A percentile compares a stretch with the other conserved stretches of the same genome.
These are phyloP conservation scores for Penicillium parvum DNA, from an alignment of 495 filamentous ascomycete genomes.

Conservation along the genomic window DNA sequence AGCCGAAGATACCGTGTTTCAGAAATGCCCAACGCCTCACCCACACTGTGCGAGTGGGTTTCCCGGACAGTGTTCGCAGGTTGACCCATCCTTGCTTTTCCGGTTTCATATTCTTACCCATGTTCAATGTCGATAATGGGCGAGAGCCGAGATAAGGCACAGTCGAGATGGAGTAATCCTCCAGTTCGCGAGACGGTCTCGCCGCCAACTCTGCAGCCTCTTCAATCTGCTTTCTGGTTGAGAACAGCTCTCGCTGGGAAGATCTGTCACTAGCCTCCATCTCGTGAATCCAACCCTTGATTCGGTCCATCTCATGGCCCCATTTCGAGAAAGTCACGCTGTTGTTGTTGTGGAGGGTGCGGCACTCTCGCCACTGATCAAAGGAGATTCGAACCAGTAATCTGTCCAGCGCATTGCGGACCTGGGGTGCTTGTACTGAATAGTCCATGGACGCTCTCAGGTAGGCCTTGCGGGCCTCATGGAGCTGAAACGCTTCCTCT, in stretches of 20 bases:
- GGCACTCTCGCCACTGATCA: constrained; percentile 84
- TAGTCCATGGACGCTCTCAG: constrained; percentile 92
- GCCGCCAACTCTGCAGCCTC: constrained; percentile 64
- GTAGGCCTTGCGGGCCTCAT: constrained; percentile 88
- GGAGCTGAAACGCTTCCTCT: constrained; percentile 94
- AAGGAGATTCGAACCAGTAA: constrained; percentile 78
- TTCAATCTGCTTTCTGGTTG: constrained; percentile 77
- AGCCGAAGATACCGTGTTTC: constrained; percentile 92
- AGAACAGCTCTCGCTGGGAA: constrained; percentile 73
- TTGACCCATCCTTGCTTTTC: constrained; percentile 98
- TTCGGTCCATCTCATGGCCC: constrained; percentile 77
- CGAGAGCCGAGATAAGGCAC: constrained; percentile 77
- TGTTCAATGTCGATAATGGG: constrained; percentile 54
- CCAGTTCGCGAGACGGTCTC: constrained; percentile 83
- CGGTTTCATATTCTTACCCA: constrained; percentile 35
- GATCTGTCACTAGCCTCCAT: constrained; percentile 79
- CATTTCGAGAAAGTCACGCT: constrained; percentile 56
- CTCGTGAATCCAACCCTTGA: constrained; percentile 86
- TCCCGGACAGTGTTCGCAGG: constrained; percentile 74
- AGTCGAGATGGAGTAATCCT: constrained; percentile 84
- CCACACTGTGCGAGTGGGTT: constrained; percentile 84
- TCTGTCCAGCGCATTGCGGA: constrained; percentile 75
- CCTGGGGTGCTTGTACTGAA: constrained; percentile 76
- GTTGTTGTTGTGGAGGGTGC: constrained; percentile 55
- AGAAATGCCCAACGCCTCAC: constrained; percentile 91